A percentile compares a stretch with the other conserved stretches of the same genome.
These are phyloP conservation scores for Colletotrichum cuscutae DNA, from an alignment of 2,329 filamentous ascomycete genomes.

Conservation along the genomic window DNA sequence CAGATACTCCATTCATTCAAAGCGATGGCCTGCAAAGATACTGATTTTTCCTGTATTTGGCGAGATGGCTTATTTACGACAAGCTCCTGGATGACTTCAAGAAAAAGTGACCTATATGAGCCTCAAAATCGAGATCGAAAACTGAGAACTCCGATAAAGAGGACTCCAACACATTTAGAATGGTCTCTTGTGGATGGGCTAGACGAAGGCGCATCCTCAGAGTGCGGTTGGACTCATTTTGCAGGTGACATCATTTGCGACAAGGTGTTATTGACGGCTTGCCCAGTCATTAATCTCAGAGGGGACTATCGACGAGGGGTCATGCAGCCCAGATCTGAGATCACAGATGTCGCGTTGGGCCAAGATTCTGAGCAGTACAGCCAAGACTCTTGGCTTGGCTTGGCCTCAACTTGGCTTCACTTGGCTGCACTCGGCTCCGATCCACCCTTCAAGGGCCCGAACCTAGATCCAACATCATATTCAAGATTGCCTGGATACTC, in stretches of 20 bases:
- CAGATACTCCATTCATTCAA: too few species aligned
- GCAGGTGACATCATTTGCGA: neutral
- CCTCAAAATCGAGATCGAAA: too few species aligned
- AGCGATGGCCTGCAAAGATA: too few species aligned
- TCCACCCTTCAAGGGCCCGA: conserved; percentile 2
- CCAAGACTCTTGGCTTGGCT: conserved; percentile 15
- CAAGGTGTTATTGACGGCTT: neutral
- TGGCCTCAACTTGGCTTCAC: conserved; percentile 9
- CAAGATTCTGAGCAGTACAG: conserved; percentile 13
- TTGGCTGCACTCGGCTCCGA: conserved; percentile 8
- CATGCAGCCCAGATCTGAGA: neutral
- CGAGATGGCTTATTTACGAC: too few species aligned
- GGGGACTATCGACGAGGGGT: neutral
- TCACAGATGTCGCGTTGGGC: neutral
- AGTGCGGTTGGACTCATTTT: neutral
- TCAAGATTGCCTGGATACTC: neutral
- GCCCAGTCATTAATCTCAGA: neutral
- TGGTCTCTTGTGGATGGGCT: neutral
- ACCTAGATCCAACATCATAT: conserved; percentile 24
- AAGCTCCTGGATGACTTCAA: too few species aligned
- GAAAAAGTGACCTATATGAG: too few species aligned
- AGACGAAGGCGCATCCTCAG: neutral
- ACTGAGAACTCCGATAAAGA: too few species aligned
- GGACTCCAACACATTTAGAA: too few species aligned
- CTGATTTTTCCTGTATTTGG: too few species aligned